Evolutionary conservation across 1,139 yeast genomes (phyloP), one percentile per base, ranked within the genome.

Genomic region (Suhomyces bribrorum): DNA sequence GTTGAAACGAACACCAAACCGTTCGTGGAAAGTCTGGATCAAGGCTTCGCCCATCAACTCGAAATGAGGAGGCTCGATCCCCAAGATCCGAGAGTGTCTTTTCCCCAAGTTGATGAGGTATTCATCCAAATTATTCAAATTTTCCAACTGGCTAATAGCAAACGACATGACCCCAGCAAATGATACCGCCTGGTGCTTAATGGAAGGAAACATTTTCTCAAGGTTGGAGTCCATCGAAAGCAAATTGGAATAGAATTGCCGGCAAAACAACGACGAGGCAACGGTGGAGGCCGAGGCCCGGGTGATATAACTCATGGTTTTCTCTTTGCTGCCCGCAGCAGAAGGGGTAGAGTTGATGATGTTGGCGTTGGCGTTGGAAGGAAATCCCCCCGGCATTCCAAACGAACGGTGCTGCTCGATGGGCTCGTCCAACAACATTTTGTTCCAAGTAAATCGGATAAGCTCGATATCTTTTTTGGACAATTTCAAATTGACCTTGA

Each of bases 31-130:
- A 1, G 95, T 86, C 49, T 77, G 77, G 41, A 86, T 69, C 37
- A 87, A 67, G 0, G 94, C 94, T 45, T 79, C 79, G 2, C 95
- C 95, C 83, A 87, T 83, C 32, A 83, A 62, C 57, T 84, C 87
- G 54, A 83, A 86, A 57, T 82, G 83, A 7, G 75, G 73, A 0
- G 87, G 79, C 47, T 83, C 89, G 34, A 86, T 83, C 11, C 86
- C 88, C 47, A 86, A 67, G 35, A 86, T 81, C 46, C 95, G 67
- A 4, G 88, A 68, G 57, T 86, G 95, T 39, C 88, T 69, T 57
- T 85, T 85, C 2, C 92, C 95, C 47, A 86, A 64, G 34, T 77
- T 75, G 35, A 68, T 69, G 36, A 86, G 64, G 44, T 81, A 82
- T 32, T 75, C 84, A 51, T 84, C 82, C 50, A 86, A 66, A 25